These are phyloP conservation scores for Actinomortierella wolfii DNA, from an alignment of 371 early-diverging fungal species.

Conservation along the genomic window DNA sequence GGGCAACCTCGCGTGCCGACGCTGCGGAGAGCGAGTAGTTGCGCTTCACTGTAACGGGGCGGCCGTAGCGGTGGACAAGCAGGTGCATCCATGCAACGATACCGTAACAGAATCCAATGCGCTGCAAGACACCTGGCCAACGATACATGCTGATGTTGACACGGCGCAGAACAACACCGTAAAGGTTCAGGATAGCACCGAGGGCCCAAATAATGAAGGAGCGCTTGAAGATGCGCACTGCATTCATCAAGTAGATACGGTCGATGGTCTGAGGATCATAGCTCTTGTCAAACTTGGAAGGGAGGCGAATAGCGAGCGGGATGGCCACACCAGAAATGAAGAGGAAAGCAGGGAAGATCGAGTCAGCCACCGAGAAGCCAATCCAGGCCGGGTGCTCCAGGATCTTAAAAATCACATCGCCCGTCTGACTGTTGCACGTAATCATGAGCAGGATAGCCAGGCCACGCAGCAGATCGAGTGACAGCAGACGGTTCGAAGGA, in stretches of 20 bases:
- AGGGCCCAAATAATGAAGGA: constrained; percentile 45
- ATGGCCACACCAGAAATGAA: constrained; percentile 55
- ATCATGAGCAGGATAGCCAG: constrained; percentile 54
- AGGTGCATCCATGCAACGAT: constrained; percentile 41
- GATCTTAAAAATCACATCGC: constrained; percentile 22
- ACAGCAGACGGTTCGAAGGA: constrained; percentile 47
- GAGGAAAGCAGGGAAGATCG: constrained; percentile 56
- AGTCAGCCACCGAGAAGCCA: constrained; percentile 55
- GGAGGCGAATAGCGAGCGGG: constrained; percentile 47
- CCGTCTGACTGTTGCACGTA: constrained; percentile 53
- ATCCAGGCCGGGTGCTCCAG: constrained; percentile 52
- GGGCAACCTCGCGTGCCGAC: too few relatives aligned
- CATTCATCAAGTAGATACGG: constrained; percentile 18
- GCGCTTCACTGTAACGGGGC: too few relatives aligned
- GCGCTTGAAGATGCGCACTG: constrained; percentile 36
- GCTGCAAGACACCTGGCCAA: constrained; percentile 47
- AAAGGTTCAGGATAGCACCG: constrained; percentile 46
- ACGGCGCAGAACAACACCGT: constrained; percentile 27
- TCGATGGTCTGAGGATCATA: constrained; percentile 11
- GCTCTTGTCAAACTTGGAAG: not conserved
- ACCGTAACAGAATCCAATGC: constrained; percentile 47
- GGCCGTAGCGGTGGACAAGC: constrained; percentile 8
- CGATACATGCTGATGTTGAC: constrained; percentile 24
- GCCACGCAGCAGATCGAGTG: constrained; percentile 53
- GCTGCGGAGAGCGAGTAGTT: too few relatives aligned